phyloP scores from a whole-genome alignment of 2,329 filamentous ascomycete species.

The Talaromyces sp. region DNA sequence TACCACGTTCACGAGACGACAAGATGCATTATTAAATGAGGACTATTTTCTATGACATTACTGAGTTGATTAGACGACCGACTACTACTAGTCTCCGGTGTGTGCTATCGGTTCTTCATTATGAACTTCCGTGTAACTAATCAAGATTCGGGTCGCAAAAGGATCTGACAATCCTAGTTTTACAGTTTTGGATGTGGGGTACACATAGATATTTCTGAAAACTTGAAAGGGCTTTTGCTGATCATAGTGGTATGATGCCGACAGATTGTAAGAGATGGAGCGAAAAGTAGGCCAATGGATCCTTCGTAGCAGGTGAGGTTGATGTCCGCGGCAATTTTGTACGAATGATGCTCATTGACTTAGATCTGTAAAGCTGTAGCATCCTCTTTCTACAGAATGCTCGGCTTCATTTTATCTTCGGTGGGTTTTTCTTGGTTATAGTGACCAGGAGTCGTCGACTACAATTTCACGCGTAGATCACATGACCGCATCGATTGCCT shows the following conservation, averaged over 20 bases:
- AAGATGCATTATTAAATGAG: neutral
- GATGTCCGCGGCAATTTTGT: neutral
- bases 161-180: too few species aligned
- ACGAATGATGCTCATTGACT: neutral
- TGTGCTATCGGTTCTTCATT: too few species aligned
- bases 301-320: neutral
- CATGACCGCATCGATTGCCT: constrained; percentile 9
- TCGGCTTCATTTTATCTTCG: neutral
- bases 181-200: neutral
- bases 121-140: too few species aligned
- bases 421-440: neutral
- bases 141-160: too few species aligned
- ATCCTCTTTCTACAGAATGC: too few species aligned
- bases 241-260: neutral
- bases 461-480: neutral
- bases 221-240: neutral
- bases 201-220: too few species aligned
- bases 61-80: neutral
- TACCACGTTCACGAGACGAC: neutral
- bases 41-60: neutral
- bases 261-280: neutral
- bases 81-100: too few species aligned
- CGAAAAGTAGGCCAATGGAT: neutral
- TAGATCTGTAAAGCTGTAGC: neutral
- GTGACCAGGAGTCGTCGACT: neutral